Evolutionary conservation across 2,329 filamentous ascomycete genomes (phyloP).

Genomic region (Aureobasidium zeae): DNA sequence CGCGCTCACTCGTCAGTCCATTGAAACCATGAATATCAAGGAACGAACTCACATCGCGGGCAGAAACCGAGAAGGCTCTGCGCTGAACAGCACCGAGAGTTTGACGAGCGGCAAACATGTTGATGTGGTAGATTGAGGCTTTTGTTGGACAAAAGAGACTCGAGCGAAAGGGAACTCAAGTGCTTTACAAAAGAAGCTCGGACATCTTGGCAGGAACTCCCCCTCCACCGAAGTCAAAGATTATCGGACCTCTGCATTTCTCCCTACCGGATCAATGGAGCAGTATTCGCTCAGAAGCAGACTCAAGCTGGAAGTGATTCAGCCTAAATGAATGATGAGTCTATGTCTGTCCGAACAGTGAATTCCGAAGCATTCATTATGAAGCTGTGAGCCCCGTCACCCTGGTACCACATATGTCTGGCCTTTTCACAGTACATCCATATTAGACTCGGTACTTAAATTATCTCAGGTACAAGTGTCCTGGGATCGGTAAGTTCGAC

Average conservation of each 20-base stretch:
- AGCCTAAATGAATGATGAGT: too few species aligned
- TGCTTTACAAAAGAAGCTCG: slow-evolving; percentile 2
- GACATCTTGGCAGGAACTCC: background rate
- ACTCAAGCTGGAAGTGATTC: too few species aligned
- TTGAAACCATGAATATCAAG: background rate
- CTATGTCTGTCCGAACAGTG: too few species aligned
- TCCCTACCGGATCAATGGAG: slow-evolving; percentile 4
- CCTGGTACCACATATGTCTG: slow-evolving; percentile 4
- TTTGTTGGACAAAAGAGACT: slow-evolving; percentile 8
- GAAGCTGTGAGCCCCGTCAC: background rate
- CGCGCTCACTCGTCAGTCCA: slow-evolving; percentile 18
- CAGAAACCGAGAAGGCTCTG: slow-evolving; percentile 44
- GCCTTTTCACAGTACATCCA: too few species aligned
- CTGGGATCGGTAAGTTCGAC: too few species aligned
- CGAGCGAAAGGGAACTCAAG: slow-evolving; percentile 10
- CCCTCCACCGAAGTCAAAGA: background rate
- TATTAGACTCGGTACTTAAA: too few species aligned
- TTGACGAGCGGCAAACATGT: slow-evolving; percentile 62
- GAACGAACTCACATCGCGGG: slow-evolving; percentile 39
- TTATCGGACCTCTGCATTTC: background rate
- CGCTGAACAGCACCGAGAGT: slow-evolving; percentile 41
- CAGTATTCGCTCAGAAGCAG: too few species aligned
- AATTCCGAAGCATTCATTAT: background rate
- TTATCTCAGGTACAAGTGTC: too few species aligned
- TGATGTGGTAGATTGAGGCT: slow-evolving; percentile 27